These are phyloP conservation scores for Nicotiana rustica DNA, from an alignment of 305 asterid genomes.

Conservation along the genomic window DNA sequence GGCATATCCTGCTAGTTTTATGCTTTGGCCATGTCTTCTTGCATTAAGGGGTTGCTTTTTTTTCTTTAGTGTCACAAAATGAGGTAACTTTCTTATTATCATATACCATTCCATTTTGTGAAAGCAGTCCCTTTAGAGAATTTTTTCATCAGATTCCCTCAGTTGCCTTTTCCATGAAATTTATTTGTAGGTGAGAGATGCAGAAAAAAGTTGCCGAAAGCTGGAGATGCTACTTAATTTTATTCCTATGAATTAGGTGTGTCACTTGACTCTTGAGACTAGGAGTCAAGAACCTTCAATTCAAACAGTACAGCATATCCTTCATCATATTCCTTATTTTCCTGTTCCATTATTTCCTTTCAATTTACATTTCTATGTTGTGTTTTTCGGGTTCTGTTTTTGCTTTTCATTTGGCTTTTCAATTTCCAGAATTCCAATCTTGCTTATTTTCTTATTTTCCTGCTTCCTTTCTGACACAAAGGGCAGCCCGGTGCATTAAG, in stretches of 20 bases:
- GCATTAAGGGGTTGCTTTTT: neutral
- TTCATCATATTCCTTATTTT: conserved; percentile 37
- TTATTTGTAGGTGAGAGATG: neutral
- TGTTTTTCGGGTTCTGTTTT: conserved; percentile 21
- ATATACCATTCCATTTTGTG: conserved; percentile 6
- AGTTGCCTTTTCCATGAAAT: conserved; percentile 36
- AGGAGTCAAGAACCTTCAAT: neutral
- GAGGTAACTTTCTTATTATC: neutral
- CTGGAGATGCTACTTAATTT: conserved; percentile 36
- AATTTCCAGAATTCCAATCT: neutral
- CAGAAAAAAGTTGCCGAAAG: conserved; percentile 24
- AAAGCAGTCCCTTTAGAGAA: neutral
- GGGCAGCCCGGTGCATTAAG: too few relatives aligned
- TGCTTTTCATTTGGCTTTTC: neutral
- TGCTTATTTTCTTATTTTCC: neutral
- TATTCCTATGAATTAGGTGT: neutral
- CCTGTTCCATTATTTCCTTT: neutral
- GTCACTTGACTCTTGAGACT: neutral
- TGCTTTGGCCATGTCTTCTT: neutral
- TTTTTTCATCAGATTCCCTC: conserved; percentile 41
- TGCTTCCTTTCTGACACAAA: too few relatives aligned
- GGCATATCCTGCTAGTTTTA: conserved; percentile 46
- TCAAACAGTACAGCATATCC: conserved; percentile 39
- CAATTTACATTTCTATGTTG: neutral
- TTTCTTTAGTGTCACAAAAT: neutral